Percentiles rank a stretch among this genome's conserved stretches.
Evolutionary conservation across 78 protist species (phyloP).

Genomic region (Pelomyxa schiedti): DNA sequence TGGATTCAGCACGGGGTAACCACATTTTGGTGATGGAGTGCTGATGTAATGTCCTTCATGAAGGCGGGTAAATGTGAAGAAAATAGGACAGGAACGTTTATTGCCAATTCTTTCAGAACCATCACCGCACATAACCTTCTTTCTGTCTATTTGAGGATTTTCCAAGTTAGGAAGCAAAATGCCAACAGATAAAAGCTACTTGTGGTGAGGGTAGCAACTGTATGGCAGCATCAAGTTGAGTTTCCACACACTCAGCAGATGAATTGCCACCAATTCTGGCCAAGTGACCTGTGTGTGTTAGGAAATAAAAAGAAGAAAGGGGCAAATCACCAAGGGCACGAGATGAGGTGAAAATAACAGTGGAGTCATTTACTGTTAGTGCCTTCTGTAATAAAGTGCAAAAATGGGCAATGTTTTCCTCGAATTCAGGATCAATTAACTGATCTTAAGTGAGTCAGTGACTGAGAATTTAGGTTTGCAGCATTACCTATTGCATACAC

Average conservation of each 20-base stretch:
- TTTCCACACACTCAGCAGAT: neutral
- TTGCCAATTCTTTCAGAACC: conserved; percentile 38
- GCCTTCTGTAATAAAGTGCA: neutral
- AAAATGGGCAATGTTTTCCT: neutral
- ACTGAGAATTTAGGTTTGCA: too few relatives aligned
- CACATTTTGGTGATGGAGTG: conserved; percentile 13
- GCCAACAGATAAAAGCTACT: neutral
- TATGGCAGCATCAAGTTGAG: neutral
- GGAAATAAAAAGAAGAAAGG: neutral
- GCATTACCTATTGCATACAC: too few relatives aligned
- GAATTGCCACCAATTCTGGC: neutral
- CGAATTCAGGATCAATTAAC: neutral
- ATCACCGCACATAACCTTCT: conserved; percentile 29
- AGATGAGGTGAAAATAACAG: neutral
- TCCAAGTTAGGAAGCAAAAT: neutral
- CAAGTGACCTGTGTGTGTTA: neutral
- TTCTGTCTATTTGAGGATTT: neutral
- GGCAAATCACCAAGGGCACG: neutral
- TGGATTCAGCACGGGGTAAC: neutral
- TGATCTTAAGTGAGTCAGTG: neutral
- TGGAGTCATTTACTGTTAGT: neutral
- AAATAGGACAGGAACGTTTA: conserved; percentile 50
- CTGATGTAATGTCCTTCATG: conserved; percentile 36
- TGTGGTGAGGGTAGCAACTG: too few relatives aligned
- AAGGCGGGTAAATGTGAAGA: conserved; percentile 27